Evolutionary conservation across 352 stramenopile species (phyloP), one percentile per base, ranked within the genome.

Genomic region (Phytophthora syringae): DNA sequence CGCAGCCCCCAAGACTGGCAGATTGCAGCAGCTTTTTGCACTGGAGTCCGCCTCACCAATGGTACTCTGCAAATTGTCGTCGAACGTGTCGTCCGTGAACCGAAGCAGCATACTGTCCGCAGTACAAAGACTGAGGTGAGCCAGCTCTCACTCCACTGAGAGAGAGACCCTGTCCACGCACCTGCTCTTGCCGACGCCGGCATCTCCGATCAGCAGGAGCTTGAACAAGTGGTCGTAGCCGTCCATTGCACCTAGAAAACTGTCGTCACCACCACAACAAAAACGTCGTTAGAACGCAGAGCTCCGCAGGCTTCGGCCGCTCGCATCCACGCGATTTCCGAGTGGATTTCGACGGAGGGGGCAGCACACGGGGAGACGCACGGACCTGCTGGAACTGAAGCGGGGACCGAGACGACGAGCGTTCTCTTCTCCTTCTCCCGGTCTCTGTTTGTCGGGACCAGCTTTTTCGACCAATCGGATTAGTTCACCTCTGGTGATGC

Each of bases 161-260:
- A n/a, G n/a, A n/a, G n/a, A n/a, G n/a, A n/a, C n/a, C n/a, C n/a
- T n/a, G n/a, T n/a, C n/a, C 27, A 55, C 70, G 5, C 67, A 97
- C 90, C 90, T 97, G 88, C 89, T 97, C 83, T 99, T 99, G 79
- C 97, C 97, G 24, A 99, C 97, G 50, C 92, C 97, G 22, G 97
- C 95, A 81, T 99, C 97, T 60, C 97, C 97, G 68, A 99, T 98
- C 48, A 99, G 89, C 50, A 99, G 78, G 37, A 99, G 84, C 80
- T 99, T 99, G 77, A 99, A 99, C 30, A 99, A 86, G 74, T 99
- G 95, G 76, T 99, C 97, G 80, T 99, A 99, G 39, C 82, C 75
- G 76, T 93, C 84, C 83, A 91, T 94, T 15, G 27, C 53, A 57
- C 25, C 64, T 56, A 15, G 24, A 61, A 61, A 47, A 62, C 27